These are phyloP conservation scores for Lizanozyma gosingica DNA, from an alignment of 1,139 yeast genomes.

Conservation along the genomic window DNA sequence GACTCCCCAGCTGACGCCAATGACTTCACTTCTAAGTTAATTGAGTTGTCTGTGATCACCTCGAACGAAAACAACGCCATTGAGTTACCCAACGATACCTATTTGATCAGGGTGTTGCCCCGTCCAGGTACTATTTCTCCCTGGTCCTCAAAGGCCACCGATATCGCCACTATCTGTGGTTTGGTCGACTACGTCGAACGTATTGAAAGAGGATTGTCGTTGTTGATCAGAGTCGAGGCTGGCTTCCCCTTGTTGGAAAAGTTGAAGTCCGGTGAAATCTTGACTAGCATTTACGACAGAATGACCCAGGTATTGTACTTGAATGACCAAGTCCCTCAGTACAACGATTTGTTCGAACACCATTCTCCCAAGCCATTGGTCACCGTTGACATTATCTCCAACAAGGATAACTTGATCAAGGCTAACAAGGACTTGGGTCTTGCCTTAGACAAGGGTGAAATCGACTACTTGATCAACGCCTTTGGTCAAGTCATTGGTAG, in stretches of 20 bases:
- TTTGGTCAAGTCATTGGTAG: slow-evolving; percentile 69
- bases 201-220: slow-evolving; percentile 82
- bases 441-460: slow-evolving; percentile 90
- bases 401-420: slow-evolving; percentile 53
- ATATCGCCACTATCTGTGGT: slow-evolving; percentile 86
- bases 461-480: slow-evolving; percentile 75
- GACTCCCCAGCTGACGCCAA: slow-evolving; percentile 55
- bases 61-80: slow-evolving; percentile 23
- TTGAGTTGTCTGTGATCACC: slow-evolving; percentile 16
- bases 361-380: slow-evolving; percentile 84
- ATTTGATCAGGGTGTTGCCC: slow-evolving; percentile 73
- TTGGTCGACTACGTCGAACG: slow-evolving; percentile 61
- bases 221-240: slow-evolving; percentile 59
- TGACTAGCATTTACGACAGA: slow-evolving; percentile 78
- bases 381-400: slow-evolving; percentile 52
- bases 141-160: slow-evolving; percentile 98
- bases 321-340: slow-evolving; percentile 46
- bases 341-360: slow-evolving; percentile 65
- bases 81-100: slow-evolving; percentile 39
- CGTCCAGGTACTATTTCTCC: slow-evolving; percentile 96
- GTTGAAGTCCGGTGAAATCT: slow-evolving; percentile 40
- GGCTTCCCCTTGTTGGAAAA: slow-evolving; percentile 56
- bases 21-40: slow-evolving; percentile 44
- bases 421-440: slow-evolving; percentile 84
- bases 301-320: slow-evolving; percentile 80